phyloP scores from a whole-genome alignment of 306 rosid species.

The Cicer arietinum region DNA sequence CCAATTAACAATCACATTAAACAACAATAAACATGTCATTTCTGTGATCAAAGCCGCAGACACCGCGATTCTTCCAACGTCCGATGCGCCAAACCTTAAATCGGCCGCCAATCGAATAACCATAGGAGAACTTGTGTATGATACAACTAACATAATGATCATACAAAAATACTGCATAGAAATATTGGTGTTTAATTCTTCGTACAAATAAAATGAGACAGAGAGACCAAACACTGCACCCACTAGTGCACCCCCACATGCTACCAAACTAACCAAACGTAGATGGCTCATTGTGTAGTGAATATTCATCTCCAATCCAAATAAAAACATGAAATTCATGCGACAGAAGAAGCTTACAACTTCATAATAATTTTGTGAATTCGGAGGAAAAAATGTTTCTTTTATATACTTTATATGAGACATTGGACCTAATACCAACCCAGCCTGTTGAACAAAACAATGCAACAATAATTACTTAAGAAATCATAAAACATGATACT shows the following conservation, averaged over 20 bases:
- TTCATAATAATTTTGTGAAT: constrained; percentile 82
- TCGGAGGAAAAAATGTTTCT: constrained; percentile 57
- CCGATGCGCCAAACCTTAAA: constrained; percentile 65
- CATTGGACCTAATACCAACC: constrained; percentile 79
- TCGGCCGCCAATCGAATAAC: constrained; percentile 84
- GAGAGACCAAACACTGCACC: constrained; percentile 61
- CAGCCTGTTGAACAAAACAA: constrained; percentile 64
- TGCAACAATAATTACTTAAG: neutral
- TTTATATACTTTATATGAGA: constrained; percentile 59
- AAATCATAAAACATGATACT: neutral
- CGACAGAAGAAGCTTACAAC: constrained; percentile 88
- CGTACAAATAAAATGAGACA: constrained; percentile 62
- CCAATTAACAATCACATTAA: constrained; percentile 55
- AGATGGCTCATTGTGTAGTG: constrained; percentile 52
- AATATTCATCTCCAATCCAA: constrained; percentile 75
- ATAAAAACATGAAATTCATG: constrained; percentile 77
- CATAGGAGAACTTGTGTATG: constrained; percentile 88
- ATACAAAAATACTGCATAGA: constrained; percentile 35
- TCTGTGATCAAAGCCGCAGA: constrained; percentile 65
- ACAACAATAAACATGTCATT: constrained; percentile 65
- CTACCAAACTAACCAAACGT: constrained; percentile 51
- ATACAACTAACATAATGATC: constrained; percentile 55
- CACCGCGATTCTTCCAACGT: constrained; percentile 68
- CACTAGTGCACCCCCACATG: constrained; percentile 59
- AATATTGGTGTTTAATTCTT: constrained; percentile 40